Conservation (phyloP, 108 stramenopile species). For the Skeletonema menzelii region DNA sequence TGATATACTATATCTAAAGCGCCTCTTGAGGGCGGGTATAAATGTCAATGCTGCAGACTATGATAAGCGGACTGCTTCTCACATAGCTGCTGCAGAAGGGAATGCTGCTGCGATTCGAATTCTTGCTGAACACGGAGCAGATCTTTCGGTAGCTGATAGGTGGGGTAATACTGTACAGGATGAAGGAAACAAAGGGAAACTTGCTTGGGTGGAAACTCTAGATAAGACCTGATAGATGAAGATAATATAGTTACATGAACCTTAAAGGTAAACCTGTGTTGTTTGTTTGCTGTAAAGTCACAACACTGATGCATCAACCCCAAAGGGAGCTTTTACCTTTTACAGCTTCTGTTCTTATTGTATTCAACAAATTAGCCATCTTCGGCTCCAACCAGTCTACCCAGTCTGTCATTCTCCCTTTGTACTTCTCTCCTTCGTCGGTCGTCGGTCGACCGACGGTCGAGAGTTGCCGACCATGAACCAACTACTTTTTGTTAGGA, state of each 20-base stretch:
- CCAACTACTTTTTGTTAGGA: background rate
- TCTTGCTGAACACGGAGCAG: slow-evolving; percentile 51
- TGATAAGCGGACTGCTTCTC: slow-evolving; percentile 54
- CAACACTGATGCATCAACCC: no score
- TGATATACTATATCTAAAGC: slow-evolving; percentile 39
- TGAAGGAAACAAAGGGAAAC: background rate
- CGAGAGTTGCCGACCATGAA: background rate
- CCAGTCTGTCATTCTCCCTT: no score
- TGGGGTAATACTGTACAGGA: slow-evolving; percentile 46
- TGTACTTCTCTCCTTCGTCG: background rate
- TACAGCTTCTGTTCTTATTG: no score
- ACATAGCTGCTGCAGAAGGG: slow-evolving; percentile 63
- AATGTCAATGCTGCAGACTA: slow-evolving; percentile 59
- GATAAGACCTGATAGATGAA: no score
- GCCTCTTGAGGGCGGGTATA: slow-evolving; percentile 52
- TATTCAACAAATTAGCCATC: background rate
- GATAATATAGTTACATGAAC: no score
- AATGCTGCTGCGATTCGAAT: slow-evolving; percentile 50
- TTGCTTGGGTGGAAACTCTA: background rate
- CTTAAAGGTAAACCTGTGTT: no score
- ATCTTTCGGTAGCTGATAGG: slow-evolving; percentile 50
- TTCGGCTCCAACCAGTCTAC: background rate
- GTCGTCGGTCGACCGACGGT: no score
- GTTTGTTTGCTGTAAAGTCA: no score
- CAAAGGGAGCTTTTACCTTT: no score